These are phyloP conservation scores for Phytopythium delawarense DNA, from an alignment of 352 stramenopile genomes.

Conservation along the genomic window DNA sequence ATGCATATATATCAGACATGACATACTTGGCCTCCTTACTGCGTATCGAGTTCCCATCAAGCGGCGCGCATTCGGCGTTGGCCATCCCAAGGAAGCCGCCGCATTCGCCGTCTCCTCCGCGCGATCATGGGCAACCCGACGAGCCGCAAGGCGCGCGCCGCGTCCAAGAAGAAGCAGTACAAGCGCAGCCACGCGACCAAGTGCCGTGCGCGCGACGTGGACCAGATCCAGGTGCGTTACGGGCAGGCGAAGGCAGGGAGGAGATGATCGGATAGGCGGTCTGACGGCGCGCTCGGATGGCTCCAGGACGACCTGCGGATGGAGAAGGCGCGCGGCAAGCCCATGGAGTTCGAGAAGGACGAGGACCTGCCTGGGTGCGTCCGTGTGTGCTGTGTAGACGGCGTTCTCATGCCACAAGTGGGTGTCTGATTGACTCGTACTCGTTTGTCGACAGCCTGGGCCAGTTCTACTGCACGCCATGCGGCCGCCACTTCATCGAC, in stretches of 20 bases:
- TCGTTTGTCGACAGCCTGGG: constrained; percentile 41
- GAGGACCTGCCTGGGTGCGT: constrained; percentile 79
- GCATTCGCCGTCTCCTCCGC: neutral
- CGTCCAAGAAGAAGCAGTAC: constrained; percentile 88
- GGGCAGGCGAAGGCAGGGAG: neutral
- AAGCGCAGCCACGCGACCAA: constrained; percentile 82
- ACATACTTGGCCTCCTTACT: too few relatives aligned
- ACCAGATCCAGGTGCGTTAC: constrained; percentile 73
- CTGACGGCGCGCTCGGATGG: neutral
- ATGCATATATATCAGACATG: too few relatives aligned
- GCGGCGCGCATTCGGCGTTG: constrained; percentile 11
- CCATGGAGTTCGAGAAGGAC: constrained; percentile 70
- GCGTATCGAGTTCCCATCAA: too few relatives aligned
- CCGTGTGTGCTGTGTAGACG: neutral
- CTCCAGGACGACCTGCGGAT: constrained; percentile 63
- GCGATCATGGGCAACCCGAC: constrained; percentile 33
- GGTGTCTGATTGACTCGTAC: neutral
- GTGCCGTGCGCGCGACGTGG: constrained; percentile 70
- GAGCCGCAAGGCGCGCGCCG: constrained; percentile 54
- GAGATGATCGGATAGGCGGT: neutral
- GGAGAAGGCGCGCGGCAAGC: constrained; percentile 56
- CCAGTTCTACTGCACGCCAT: constrained; percentile 88
- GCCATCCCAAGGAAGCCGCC: neutral
- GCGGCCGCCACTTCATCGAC: constrained; percentile 83
- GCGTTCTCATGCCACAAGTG: neutral